Base-by-base conservation (phyloP, 2,329 filamentous ascomycete genomes). In the Alternaria incomplexa region DNA sequence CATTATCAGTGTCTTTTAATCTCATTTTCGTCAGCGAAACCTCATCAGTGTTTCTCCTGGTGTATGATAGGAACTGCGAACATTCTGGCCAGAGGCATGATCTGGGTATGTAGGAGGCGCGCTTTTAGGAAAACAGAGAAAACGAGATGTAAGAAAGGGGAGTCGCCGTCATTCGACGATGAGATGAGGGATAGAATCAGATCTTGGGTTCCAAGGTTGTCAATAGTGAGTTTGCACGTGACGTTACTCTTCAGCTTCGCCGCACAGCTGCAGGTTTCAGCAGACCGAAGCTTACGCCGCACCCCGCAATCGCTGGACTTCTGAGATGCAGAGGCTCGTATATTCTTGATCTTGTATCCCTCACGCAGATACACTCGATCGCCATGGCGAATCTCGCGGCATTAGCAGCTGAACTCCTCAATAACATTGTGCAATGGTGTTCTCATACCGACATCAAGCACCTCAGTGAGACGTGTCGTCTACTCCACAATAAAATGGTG, bases 1-100 rank as follows among this genome's bases (percentile, higher is more conserved):
- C 1, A n/a, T 8, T 4, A 1, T 5, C 7, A 9, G 1, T n/a
- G 0, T 15, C 32, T 2, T 3, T 36, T 3, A 8, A 9, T n/a
- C 4, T 3, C 9, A 5, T 3, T 36, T 9, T 36, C 7, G 13
- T n/a, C 4, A n/a, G 1, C 15, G 32, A n/a, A 36, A 15, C 30
- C 30, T 32, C 3, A 36, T 36, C 13, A 9, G 15, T 36, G 7
- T n/a, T 36, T 2, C 32, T 36, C 32, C 32, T 36, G 9, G 0
- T 36, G 15, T 36, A n/a, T 4, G 8, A 36, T 2, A n/a, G 32
- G 15, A 36, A n/a, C 7, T 36, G 32, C 15, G 8, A 36, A n/a
- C 15, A n/a, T 0, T n/a, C n/a, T 40, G n/a, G 0, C 36, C 9
- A 4, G n/a, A 40, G 36, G 2, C 9, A 11, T 40, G 8, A 40